phyloP scores from a whole-genome alignment of 2,329 filamentous ascomycete genomes.

The Fusarium albosuccineum region DNA sequence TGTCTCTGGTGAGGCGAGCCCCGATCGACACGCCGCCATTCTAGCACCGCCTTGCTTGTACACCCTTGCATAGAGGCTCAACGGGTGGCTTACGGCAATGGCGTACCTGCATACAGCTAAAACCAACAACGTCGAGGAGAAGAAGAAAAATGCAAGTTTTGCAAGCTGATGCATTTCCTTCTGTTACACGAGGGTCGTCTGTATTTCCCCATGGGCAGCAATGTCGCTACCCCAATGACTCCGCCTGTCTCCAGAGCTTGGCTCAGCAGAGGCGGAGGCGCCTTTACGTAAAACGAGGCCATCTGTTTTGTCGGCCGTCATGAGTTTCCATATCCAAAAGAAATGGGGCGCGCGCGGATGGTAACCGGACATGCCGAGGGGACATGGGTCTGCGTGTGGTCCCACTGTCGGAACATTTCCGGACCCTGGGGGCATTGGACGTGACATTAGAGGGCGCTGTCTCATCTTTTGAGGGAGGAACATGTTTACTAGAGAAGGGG shows the following conservation, averaged over 20 bases:
- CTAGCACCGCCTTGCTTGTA: not conserved
- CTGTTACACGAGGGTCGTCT: not conserved
- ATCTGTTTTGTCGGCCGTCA: not conserved
- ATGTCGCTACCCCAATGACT: not conserved
- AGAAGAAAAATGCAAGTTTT: not conserved
- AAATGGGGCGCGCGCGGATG: not conserved
- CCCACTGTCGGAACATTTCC: constrained; percentile 2
- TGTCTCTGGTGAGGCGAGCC: not conserved
- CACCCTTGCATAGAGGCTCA: not conserved
- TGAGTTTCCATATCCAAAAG: constrained; percentile 2
- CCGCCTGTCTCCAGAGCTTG: not conserved
- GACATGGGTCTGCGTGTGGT: not conserved
- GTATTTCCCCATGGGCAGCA: constrained; percentile 5
- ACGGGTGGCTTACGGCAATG: not conserved
- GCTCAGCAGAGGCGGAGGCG: not conserved
- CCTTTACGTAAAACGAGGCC: constrained; percentile 2
- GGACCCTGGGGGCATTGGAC: not conserved
- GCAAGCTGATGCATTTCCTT: not conserved
- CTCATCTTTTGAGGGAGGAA: not conserved
- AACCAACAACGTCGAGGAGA: not conserved
- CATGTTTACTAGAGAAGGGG: not conserved
- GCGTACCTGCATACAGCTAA: constrained; percentile 3
- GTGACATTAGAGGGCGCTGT: not conserved
- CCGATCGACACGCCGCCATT: not conserved
- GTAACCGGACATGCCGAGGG: not conserved